Evolutionary conservation across 768 basidiomycete species (phyloP).

Genomic region (Boletus fagicola): DNA sequence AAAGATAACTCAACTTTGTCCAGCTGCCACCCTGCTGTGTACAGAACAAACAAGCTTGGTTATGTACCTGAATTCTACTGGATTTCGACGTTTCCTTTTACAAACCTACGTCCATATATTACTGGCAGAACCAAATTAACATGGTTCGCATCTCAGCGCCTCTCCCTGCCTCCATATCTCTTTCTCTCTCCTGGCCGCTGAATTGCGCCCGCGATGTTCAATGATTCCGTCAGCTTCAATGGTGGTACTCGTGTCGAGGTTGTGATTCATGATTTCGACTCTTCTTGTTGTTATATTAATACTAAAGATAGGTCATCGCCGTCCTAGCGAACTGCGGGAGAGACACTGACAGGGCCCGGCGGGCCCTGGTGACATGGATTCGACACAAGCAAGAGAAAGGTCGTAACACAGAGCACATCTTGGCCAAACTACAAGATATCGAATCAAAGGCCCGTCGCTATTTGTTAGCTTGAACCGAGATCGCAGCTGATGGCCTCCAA

Average conservation of each 20-base stretch:
- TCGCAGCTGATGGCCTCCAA: constrained; percentile 5
- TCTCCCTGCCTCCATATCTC: neutral
- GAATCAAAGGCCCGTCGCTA: constrained; percentile 28
- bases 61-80: constrained; percentile 19
- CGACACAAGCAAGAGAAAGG: constrained; percentile 29
- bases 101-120: constrained; percentile 13
- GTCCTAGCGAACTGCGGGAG: constrained; percentile 35
- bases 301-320: constrained; percentile 26
- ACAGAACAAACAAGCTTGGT: neutral
- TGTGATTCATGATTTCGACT: neutral
- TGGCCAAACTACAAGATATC: constrained; percentile 27
- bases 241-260: constrained; percentile 33
- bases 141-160: constrained; percentile 2
- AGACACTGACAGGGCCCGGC: constrained; percentile 27
- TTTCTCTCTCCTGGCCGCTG: neutral
- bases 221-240: constrained; percentile 27
- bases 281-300: neutral
- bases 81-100: constrained; percentile 10
- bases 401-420: constrained; percentile 31
- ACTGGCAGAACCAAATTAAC: neutral
- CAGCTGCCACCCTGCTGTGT: constrained; percentile 18
- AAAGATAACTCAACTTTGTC: constrained; percentile 1
- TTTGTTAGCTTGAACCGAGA: neutral
- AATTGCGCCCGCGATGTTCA: constrained; percentile 17
- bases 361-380: constrained; percentile 32